Conservation (phyloP, 345 rosid species). For the Gossypium mustelinum region DNA sequence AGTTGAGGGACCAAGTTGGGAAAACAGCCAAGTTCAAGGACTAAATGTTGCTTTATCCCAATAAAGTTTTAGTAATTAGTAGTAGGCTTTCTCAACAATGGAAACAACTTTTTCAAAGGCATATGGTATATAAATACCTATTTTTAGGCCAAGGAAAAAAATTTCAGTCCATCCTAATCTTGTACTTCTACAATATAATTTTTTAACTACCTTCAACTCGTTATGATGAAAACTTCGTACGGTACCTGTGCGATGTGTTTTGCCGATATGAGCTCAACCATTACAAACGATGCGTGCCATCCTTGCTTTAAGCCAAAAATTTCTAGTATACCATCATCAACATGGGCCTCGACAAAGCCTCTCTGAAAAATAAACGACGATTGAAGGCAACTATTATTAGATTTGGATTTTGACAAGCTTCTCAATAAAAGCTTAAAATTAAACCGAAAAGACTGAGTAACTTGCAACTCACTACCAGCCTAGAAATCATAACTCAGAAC, state of each 20-base stretch:
- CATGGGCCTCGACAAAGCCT: slow-evolving; percentile 65
- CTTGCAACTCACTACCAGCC: neutral
- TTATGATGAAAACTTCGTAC: neutral
- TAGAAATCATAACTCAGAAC: neutral
- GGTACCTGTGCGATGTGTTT: slow-evolving; percentile 96
- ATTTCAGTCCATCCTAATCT: too few species aligned
- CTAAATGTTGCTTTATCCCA: too few species aligned
- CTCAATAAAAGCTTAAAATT: neutral
- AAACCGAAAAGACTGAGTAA: neutral
- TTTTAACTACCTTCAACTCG: neutral
- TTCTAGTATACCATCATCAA: slow-evolving; percentile 81
- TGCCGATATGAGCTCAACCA: slow-evolving; percentile 98
- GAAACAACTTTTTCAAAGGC: too few species aligned
- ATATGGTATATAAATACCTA: too few species aligned
- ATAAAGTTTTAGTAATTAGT: too few species aligned
- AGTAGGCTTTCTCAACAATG: too few species aligned
- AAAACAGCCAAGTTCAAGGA: too few species aligned
- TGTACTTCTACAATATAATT: too few species aligned
- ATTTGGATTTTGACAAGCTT: slow-evolving; percentile 6
- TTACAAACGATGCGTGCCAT: slow-evolving; percentile 98
- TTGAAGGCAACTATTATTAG: neutral
- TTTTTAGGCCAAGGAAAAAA: too few species aligned
- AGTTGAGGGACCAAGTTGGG: too few species aligned
- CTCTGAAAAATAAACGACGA: slow-evolving; percentile 36
- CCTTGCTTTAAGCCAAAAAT: slow-evolving; percentile 95